These are phyloP conservation scores for Plenodomus lindquistii DNA, from an alignment of 2,329 filamentous ascomycete species.

Conservation along the genomic window DNA sequence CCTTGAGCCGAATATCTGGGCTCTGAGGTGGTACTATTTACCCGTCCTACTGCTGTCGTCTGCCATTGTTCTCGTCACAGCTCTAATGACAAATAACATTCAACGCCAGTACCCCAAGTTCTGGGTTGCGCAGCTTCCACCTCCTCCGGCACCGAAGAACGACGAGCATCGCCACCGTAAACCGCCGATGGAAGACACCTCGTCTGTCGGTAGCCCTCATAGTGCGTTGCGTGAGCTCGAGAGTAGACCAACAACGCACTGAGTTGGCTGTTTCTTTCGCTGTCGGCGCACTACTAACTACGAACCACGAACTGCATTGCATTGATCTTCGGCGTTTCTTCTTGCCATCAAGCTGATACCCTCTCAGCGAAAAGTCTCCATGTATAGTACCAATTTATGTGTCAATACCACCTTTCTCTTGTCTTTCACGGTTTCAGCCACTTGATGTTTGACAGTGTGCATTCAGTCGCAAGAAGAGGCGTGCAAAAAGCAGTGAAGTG, in stretches of 20 bases:
- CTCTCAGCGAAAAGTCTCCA: too few species aligned
- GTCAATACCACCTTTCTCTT: too few species aligned
- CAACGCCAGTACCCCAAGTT: constrained; percentile 51
- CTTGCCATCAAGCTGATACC: too few species aligned
- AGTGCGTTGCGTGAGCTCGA: constrained; percentile 22
- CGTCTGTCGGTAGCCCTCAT: constrained; percentile 12
- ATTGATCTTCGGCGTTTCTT: neutral
- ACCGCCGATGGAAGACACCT: constrained; percentile 10
- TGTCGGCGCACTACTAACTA: neutral
- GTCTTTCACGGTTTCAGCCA: too few species aligned
- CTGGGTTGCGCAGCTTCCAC: constrained; percentile 48
- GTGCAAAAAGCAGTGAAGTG: too few species aligned
- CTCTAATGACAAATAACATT: constrained; percentile 51
- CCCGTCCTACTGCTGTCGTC: constrained; percentile 48
- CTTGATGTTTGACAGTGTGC: too few species aligned
- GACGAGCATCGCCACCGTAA: constrained; percentile 7
- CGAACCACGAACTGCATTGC: neutral
- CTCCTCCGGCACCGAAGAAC: constrained; percentile 18
- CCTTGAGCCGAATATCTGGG: constrained; percentile 44
- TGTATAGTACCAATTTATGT: too few species aligned
- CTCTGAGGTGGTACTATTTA: constrained; percentile 50
- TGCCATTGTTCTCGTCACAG: constrained; percentile 45
- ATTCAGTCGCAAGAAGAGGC: too few species aligned
- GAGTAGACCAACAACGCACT: constrained; percentile 10
- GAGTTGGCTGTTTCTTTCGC: neutral